A percentile compares a stretch with the other conserved stretches of the same genome.
These are phyloP conservation scores for Trypanosomatidae sp. DNA, from an alignment of 208 protist genomes.

Conservation along the genomic window DNA sequence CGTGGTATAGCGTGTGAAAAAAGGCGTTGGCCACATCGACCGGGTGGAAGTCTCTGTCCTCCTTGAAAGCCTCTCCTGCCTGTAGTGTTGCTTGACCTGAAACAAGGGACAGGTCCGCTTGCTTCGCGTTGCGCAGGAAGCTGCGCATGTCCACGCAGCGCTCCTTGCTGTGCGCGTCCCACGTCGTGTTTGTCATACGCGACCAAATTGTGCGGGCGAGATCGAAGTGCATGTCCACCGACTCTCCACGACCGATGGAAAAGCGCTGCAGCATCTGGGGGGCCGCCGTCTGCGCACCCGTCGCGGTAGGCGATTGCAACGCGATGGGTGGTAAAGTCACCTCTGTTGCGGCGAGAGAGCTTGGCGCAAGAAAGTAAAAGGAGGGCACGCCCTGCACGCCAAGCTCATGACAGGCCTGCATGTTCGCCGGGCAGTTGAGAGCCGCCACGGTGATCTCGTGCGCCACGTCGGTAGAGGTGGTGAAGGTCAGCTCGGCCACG, in stretches of 20 bases:
- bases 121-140: slow-evolving; percentile 11
- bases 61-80: slow-evolving; percentile 31
- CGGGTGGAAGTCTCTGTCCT: slow-evolving; percentile 31
- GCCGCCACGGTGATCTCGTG: slow-evolving; percentile 30
- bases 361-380: slow-evolving; percentile 36
- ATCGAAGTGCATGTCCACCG: slow-evolving; percentile 1
- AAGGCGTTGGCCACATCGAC: slow-evolving; percentile 59
- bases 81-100: too few relatives aligned
- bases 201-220: slow-evolving; percentile 10
- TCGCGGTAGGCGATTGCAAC: not conserved
- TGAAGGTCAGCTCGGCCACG: slow-evolving; percentile 10
- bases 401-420: slow-evolving; percentile 26
- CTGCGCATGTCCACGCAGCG: slow-evolving; percentile 26
- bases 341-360: not conserved
- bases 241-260: slow-evolving; percentile 1
- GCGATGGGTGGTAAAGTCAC: slow-evolving; percentile 2
- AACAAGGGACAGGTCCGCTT: not conserved
- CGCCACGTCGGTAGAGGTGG: not conserved
- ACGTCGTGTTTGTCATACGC: not conserved
- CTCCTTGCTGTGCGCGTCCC: slow-evolving; percentile 1
- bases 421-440: slow-evolving; percentile 46
- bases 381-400: slow-evolving; percentile 30
- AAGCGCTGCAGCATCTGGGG: slow-evolving; percentile 2
- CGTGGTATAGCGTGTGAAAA: slow-evolving; percentile 59
- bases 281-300: not conserved